Percentiles rank a stretch among this genome's conserved stretches.
phyloP scores from a whole-genome alignment of 257 asterid genomes.

The Verbena officinalis region DNA sequence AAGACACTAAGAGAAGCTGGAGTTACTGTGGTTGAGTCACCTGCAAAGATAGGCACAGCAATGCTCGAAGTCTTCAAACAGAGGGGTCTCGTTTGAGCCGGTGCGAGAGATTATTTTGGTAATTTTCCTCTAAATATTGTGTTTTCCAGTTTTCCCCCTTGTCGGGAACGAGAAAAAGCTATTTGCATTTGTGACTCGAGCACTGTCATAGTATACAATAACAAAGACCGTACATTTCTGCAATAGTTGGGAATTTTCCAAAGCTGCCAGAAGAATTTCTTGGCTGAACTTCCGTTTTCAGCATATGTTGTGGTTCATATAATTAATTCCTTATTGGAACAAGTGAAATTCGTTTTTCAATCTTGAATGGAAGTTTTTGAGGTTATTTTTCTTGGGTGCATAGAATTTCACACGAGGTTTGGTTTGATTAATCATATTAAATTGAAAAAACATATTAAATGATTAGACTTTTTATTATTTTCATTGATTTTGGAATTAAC shows the following conservation, averaged over 20 bases:
- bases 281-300: slow-evolving; percentile 20
- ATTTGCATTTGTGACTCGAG: slow-evolving; percentile 3
- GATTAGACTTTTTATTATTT: too few species aligned
- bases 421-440: too few species aligned
- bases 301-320: neutral
- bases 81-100: slow-evolving; percentile 70
- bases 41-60: slow-evolving; percentile 88
- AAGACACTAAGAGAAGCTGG: slow-evolving; percentile 83
- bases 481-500: too few species aligned
- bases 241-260: slow-evolving; percentile 19
- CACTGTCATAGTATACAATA: slow-evolving; percentile 26
- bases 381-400: neutral
- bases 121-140: slow-evolving; percentile 1
- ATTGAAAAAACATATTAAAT: too few species aligned
- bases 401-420: too few species aligned
- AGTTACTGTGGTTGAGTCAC: slow-evolving; percentile 89
- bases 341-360: slow-evolving; percentile 8
- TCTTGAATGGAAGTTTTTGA: slow-evolving; percentile 2
- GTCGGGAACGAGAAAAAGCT: slow-evolving; percentile 13
- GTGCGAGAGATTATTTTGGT: slow-evolving; percentile 32
- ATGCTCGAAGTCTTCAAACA: slow-evolving; percentile 90
- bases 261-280: slow-evolving; percentile 28
- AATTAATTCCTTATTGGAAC: slow-evolving; percentile 17
- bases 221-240: slow-evolving; percentile 18
- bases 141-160: neutral